Evolutionary conservation across 306 rosid species (phyloP).

Genomic region (Citrullus mucosospermus): DNA sequence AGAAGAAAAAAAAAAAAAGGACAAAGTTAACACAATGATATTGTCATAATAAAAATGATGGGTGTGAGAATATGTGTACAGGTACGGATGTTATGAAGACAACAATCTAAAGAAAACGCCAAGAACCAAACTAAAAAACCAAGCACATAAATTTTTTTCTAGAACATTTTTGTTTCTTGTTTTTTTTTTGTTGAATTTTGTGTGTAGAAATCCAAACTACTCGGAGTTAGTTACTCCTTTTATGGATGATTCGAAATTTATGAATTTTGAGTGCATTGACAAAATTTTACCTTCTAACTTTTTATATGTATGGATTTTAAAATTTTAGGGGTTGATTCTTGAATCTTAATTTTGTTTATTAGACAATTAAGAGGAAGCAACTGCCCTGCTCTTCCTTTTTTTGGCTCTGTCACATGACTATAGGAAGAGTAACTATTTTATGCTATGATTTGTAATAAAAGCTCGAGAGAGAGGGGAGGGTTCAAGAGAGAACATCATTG

Average conservation of each 20-base stretch:
- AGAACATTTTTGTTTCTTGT: background rate
- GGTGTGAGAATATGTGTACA: background rate
- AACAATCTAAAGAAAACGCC: background rate
- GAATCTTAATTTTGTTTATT: too few relatives aligned
- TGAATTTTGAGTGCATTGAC: too few relatives aligned
- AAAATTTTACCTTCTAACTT: too few relatives aligned
- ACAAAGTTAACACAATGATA: conserved; percentile 4
- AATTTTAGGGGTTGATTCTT: too few relatives aligned
- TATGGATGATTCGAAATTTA: background rate
- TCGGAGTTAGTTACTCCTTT: background rate
- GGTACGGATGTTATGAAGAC: background rate
- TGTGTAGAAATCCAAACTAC: background rate
- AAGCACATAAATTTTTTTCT: background rate
- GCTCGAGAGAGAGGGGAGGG: too few relatives aligned
- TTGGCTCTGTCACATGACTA: too few relatives aligned
- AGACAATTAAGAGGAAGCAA: too few relatives aligned
- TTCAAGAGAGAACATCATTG: too few relatives aligned
- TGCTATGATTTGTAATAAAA: too few relatives aligned
- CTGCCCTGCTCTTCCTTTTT: too few relatives aligned
- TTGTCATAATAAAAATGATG: conserved; percentile 2
- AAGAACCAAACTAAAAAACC: background rate
- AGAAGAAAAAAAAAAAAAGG: background rate
- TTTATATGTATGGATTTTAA: too few relatives aligned
- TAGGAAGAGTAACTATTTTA: too few relatives aligned
- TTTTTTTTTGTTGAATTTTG: background rate